Conservation (phyloP, 164 flowering plant species). For the Piper betle region DNA sequence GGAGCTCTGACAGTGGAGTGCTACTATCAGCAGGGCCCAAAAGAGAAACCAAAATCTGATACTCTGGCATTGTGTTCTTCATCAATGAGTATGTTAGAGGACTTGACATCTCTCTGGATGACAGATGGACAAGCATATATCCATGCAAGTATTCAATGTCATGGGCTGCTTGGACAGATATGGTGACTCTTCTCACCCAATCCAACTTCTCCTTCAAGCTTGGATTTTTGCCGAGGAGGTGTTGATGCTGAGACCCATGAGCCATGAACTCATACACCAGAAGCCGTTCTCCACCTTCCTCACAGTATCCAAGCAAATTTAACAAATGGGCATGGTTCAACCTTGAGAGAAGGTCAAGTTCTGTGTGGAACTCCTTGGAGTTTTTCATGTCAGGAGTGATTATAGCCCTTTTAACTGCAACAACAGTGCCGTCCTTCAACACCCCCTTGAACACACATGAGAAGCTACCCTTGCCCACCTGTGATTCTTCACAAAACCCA, state of each 20-base stretch:
- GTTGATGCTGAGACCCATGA: slow-evolving; percentile 85
- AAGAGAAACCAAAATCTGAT: slow-evolving; percentile 90
- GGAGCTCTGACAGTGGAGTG: slow-evolving; percentile 81
- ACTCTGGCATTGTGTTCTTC: slow-evolving; percentile 94
- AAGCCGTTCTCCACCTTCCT: slow-evolving; percentile 87
- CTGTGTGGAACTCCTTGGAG: slow-evolving; percentile 79
- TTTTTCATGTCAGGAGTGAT: slow-evolving; percentile 56
- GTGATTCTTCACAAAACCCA: slow-evolving; percentile 79
- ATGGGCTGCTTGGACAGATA: slow-evolving; percentile 94
- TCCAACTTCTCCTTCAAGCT: slow-evolving; percentile 57
- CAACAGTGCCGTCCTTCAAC: slow-evolving; percentile 66
- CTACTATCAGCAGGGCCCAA: slow-evolving; percentile 82
- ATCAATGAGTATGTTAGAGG: slow-evolving; percentile 87
- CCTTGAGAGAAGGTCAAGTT: slow-evolving; percentile 79
- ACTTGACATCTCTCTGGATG: slow-evolving; percentile 87
- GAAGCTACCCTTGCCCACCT: slow-evolving; percentile 87
- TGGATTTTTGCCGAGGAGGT: slow-evolving; percentile 68
- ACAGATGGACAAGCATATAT: slow-evolving; percentile 95
- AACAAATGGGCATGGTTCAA: slow-evolving; percentile 89
- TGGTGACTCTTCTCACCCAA: slow-evolving; percentile 81
- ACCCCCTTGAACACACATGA: slow-evolving; percentile 82
- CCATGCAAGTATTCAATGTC: slow-evolving; percentile 95
- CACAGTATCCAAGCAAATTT: slow-evolving; percentile 86
- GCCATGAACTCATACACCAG: slow-evolving; percentile 99
- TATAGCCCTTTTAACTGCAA: slow-evolving; percentile 83